These are phyloP conservation scores for Gossypium lobatum DNA, from an alignment of 441 rosid species.

Conservation along the genomic window DNA sequence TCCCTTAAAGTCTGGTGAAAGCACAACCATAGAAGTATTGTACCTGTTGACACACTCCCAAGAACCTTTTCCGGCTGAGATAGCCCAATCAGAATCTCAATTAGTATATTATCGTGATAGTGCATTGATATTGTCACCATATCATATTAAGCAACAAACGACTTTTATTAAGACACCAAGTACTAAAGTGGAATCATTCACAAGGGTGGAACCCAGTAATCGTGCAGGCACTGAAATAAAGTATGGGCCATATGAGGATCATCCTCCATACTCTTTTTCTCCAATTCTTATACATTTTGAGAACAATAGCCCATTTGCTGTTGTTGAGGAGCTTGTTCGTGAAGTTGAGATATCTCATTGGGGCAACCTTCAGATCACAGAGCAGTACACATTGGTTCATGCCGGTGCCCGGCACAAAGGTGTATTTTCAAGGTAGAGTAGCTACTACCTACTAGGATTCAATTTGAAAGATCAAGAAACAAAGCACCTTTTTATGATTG, in stretches of 20 bases:
- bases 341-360: slow-evolving; percentile 97
- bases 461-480: neutral
- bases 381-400: slow-evolving; percentile 75
- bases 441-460: slow-evolving; percentile 3
- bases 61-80: slow-evolving; percentile 93
- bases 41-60: slow-evolving; percentile 71
- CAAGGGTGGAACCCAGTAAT: slow-evolving; percentile 73
- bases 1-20: slow-evolving; percentile 58
- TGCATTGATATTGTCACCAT: slow-evolving; percentile 71
- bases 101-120: slow-evolving; percentile 79
- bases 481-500: neutral
- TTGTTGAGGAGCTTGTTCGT: slow-evolving; percentile 95
- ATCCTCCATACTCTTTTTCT: slow-evolving; percentile 58
- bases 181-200: slow-evolving; percentile 77
- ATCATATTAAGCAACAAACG: slow-evolving; percentile 66
- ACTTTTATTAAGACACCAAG: slow-evolving; percentile 78
- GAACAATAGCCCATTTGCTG: slow-evolving; percentile 93
- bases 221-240: slow-evolving; percentile 67
- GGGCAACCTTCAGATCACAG: slow-evolving; percentile 94
- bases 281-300: slow-evolving; percentile 82
- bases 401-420: slow-evolving; percentile 96
- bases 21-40: slow-evolving; percentile 69
- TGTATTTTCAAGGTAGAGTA: slow-evolving; percentile 77
- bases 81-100: slow-evolving; percentile 88
- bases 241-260: slow-evolving; percentile 90